These are phyloP conservation scores for Globisporangium paddicum DNA, from an alignment of 352 stramenopile genomes.

Conservation along the genomic window DNA sequence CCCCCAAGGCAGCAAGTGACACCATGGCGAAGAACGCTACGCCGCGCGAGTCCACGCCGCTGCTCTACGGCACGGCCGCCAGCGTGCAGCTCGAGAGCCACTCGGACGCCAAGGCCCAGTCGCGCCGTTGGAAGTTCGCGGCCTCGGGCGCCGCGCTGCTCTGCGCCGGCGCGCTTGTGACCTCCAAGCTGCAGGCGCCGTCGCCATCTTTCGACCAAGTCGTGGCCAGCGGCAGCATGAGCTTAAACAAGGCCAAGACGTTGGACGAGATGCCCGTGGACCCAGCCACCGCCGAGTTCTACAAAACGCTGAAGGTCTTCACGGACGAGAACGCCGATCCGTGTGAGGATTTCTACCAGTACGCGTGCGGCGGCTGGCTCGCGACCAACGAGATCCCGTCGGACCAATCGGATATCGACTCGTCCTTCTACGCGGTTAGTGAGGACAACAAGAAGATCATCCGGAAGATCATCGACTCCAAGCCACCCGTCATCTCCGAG, in stretches of 20 bases:
- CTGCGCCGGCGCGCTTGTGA: slow-evolving; percentile 21
- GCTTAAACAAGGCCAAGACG: slow-evolving; percentile 6
- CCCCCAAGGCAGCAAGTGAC: no score
- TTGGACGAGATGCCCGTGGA: no score
- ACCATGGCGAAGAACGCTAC: no score
- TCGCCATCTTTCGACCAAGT: background rate
- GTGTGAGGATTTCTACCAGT: slow-evolving; percentile 74
- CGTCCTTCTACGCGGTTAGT: slow-evolving; percentile 51
- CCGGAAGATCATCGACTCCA: slow-evolving; percentile 32
- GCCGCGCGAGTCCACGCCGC: slow-evolving; percentile 27
- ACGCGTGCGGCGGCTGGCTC: slow-evolving; percentile 73
- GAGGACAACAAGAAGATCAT: slow-evolving; percentile 53
- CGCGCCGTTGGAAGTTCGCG: slow-evolving; percentile 8
- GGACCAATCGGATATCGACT: slow-evolving; percentile 44
- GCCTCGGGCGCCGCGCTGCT: slow-evolving; percentile 18
- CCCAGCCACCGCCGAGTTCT: slow-evolving; percentile 33
- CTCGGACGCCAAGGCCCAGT: no score
- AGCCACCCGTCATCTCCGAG: slow-evolving; percentile 49
- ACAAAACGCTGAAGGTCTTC: slow-evolving; percentile 31
- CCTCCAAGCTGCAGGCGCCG: background rate
- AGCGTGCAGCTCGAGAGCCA: no score
- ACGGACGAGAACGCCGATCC: slow-evolving; percentile 53
- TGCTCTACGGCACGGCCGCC: slow-evolving; percentile 24
- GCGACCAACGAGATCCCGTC: slow-evolving; percentile 40
- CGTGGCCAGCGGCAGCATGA: background rate